phyloP scores from a whole-genome alignment of 768 basidiomycete genomes.

The Collybiopsis luxurians region DNA sequence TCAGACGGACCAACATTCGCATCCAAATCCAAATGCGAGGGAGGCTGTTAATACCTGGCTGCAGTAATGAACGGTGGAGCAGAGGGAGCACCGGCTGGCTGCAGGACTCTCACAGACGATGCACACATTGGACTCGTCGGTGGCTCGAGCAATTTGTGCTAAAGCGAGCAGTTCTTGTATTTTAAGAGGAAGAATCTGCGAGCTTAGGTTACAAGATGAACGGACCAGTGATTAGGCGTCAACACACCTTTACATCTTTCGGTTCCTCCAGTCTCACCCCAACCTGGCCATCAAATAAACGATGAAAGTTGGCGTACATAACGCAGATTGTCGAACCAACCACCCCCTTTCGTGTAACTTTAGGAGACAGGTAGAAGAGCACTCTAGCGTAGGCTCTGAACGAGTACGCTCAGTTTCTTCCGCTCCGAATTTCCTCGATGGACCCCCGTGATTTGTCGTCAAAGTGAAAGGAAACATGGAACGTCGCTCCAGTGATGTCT shows the following conservation, averaged over 20 bases:
- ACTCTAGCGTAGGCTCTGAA: no score
- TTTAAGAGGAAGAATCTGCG: background rate
- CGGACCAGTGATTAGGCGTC: background rate
- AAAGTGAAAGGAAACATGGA: slow-evolving; percentile 21
- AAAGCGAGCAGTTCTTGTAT: background rate
- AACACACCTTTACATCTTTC: slow-evolving; percentile 21
- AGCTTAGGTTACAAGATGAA: no score
- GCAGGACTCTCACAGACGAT: background rate
- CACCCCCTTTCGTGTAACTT: slow-evolving; percentile 8
- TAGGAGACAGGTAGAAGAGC: no score
- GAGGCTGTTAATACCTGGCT: background rate
- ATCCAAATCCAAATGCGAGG: background rate
- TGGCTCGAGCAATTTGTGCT: background rate
- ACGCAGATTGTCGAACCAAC: slow-evolving; percentile 23
- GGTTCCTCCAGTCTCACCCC: slow-evolving; percentile 24
- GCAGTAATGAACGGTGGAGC: background rate
- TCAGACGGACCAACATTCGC: background rate
- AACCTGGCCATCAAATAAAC: slow-evolving; percentile 24
- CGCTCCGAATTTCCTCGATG: no score
- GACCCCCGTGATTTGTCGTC: slow-evolving; percentile 14
- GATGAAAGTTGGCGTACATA: slow-evolving; percentile 26
- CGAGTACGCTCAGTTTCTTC: no score
- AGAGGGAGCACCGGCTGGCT: background rate
- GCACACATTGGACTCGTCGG: background rate
- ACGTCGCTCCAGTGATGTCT: slow-evolving; percentile 20